Percentiles rank a stretch among this genome's conserved stretches.
Evolutionary conservation across 495 filamentous ascomycete genomes (phyloP).

Genomic region (Neurospora terricola): DNA sequence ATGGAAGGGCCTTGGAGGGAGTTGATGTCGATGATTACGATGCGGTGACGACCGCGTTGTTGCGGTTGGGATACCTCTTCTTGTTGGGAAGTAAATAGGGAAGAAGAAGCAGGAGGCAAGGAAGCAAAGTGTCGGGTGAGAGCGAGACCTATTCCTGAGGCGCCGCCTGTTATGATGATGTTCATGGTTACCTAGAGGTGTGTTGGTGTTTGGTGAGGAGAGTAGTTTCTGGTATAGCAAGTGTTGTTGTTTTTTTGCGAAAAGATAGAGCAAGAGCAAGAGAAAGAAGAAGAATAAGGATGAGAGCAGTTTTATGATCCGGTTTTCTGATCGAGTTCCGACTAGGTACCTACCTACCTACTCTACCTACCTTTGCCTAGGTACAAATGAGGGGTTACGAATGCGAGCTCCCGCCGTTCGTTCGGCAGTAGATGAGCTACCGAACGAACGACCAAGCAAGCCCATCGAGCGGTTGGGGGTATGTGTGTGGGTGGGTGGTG

Average conservation of each 20-base stretch:
- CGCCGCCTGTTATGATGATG: constrained; percentile 37
- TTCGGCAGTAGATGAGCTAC: neutral
- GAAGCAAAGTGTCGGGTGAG: constrained; percentile 39
- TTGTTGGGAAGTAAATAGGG: constrained; percentile 22
- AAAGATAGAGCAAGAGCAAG: neutral
- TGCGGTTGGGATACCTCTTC: neutral
- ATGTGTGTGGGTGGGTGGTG: neutral
- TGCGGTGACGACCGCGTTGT: constrained; percentile 27
- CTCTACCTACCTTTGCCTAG: neutral
- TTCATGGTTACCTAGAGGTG: neutral
- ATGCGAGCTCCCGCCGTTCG: neutral
- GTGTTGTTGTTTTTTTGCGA: no score
- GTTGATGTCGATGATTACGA: constrained; percentile 46
- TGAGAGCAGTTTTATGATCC: neutral
- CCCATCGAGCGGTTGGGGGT: neutral
- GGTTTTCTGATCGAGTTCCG: neutral
- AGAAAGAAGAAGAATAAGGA: neutral
- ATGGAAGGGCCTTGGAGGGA: constrained; percentile 18
- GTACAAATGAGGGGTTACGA: neutral
- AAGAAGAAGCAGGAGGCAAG: constrained; percentile 27
- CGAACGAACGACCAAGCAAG: neutral
- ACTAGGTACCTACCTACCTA: neutral
- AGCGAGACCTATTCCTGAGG: constrained; percentile 44
- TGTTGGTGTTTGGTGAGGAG: neutral
- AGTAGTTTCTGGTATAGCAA: no score